Conservation (phyloP, 2,329 filamentous ascomycete genomes). For the Anisogramma anomala region DNA sequence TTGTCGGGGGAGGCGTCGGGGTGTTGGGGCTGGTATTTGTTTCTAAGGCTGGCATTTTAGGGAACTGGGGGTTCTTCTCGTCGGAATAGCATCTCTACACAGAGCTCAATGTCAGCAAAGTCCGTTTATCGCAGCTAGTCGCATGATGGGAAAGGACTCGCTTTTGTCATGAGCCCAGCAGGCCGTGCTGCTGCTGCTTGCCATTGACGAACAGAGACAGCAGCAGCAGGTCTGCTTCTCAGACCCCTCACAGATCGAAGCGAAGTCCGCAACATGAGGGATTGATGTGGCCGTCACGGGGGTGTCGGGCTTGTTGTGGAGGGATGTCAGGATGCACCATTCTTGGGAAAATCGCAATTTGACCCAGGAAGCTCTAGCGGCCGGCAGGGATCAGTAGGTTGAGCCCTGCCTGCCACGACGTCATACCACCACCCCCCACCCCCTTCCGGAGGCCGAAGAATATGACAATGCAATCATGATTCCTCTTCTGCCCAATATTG, state of each 20-base stretch:
- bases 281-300: constrained; percentile 32
- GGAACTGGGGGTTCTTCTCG: constrained; percentile 35
- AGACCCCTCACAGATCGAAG: constrained; percentile 52
- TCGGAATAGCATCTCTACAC: constrained; percentile 47
- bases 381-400: constrained; percentile 12
- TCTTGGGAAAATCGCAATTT: constrained; percentile 15
- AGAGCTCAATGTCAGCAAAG: not conserved
- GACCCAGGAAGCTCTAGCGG: constrained; percentile 13
- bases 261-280: constrained; percentile 58
- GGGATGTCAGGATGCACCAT: constrained; percentile 1
- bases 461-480: not conserved
- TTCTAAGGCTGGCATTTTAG: constrained; percentile 42
- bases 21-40: constrained; percentile 38
- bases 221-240: constrained; percentile 41
- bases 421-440: constrained; percentile 5
- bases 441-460: not conserved
- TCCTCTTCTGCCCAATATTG: no score
- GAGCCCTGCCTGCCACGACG: constrained; percentile 4
- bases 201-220: constrained; percentile 48
- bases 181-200: constrained; percentile 31
- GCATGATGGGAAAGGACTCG: constrained; percentile 19
- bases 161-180: constrained; percentile 27
- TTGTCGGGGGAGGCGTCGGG: constrained; percentile 25
- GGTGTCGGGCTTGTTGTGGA: constrained; percentile 5
- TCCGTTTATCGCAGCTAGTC: constrained; percentile 15